These are phyloP conservation scores for Aureobasidium lini DNA, from an alignment of 2,329 filamentous ascomycete genomes.

Conservation along the genomic window DNA sequence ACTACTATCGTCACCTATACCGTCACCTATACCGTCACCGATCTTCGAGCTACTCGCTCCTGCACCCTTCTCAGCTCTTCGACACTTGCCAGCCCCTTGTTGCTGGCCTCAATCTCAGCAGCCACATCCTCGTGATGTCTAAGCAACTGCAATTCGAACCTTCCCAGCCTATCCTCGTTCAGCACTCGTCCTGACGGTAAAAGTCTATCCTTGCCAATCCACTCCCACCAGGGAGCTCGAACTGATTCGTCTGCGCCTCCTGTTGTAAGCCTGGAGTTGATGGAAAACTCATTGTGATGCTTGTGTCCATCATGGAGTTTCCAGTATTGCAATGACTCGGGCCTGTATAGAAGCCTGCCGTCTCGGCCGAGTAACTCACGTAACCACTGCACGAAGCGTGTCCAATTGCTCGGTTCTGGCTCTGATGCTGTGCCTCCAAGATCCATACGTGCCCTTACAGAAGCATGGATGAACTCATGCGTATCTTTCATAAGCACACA, in stretches of 20 bases:
- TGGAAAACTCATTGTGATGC: conserved; percentile 13
- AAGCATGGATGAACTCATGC: conserved; percentile 29
- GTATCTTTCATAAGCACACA: conserved; percentile 23
- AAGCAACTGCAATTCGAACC: conserved; percentile 15
- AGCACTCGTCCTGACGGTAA: neutral
- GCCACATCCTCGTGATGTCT: conserved; percentile 12
- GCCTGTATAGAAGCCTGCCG: conserved; percentile 14
- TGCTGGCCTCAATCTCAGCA: conserved; percentile 14
- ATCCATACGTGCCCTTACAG: conserved; percentile 28
- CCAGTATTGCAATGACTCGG: conserved; percentile 24
- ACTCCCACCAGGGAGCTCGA: conserved; percentile 14
- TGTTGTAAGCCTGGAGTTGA: conserved; percentile 10
- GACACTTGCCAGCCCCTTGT: conserved; percentile 13
- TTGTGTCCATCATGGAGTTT: conserved; percentile 24
- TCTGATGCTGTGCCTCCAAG: conserved; percentile 24
- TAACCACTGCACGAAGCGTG: conserved; percentile 17
- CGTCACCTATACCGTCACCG: neutral
- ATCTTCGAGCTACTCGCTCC: conserved; percentile 10
- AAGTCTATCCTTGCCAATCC: conserved; percentile 7
- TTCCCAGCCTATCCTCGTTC: conserved; percentile 16
- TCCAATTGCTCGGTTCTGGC: conserved; percentile 17
- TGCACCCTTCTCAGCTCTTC: conserved; percentile 3
- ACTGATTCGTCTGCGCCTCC: neutral
- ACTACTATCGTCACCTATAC: neutral
- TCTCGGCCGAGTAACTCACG: conserved; percentile 14